phyloP scores from a whole-genome alignment of 1,284 basidiomycete genomes.

The Boletus austroedulis region DNA sequence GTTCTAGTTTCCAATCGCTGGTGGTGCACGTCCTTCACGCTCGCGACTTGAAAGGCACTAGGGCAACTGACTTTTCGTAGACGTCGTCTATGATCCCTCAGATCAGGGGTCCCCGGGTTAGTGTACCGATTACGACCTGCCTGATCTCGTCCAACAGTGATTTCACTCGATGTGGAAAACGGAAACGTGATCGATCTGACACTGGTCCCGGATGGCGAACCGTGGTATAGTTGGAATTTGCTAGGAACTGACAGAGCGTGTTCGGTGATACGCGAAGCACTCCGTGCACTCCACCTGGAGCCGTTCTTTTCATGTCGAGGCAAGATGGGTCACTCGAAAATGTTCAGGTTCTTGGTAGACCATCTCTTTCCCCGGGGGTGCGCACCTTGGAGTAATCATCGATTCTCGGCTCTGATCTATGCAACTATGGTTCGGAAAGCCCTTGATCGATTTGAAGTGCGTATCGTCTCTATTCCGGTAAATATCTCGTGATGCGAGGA shows the following conservation, averaged over 20 bases:
- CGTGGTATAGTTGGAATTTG: constrained; percentile 49
- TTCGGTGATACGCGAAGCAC: too few relatives aligned
- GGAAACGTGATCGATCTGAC: constrained; percentile 46
- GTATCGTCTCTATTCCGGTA: constrained; percentile 47
- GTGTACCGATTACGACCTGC: constrained; percentile 52
- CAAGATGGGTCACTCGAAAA: too few relatives aligned
- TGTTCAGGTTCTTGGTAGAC: constrained; percentile 18
- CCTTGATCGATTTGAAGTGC: constrained; percentile 41
- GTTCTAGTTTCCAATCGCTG: constrained; percentile 56
- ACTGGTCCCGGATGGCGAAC: constrained; percentile 11
- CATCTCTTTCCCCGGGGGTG: constrained; percentile 40
- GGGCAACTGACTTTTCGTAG: constrained; percentile 19
- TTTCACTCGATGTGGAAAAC: constrained; percentile 36
- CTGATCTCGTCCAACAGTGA: constrained; percentile 43
- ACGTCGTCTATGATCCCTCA: constrained; percentile 42
- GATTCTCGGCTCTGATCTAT: not conserved
- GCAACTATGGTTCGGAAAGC: constrained; percentile 40
- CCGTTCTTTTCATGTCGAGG: too few relatives aligned
- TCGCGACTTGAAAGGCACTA: constrained; percentile 32
- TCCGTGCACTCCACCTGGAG: too few relatives aligned
- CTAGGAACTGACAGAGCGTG: constrained; percentile 53
- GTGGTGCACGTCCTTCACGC: constrained; percentile 60
- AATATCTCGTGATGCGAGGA: constrained; percentile 38
- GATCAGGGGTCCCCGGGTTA: constrained; percentile 56
- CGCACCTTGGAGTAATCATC: constrained; percentile 10